Evolutionary conservation across 2,329 filamentous ascomycete species (phyloP).

Genomic region (Lecanoromycetidae sp.): DNA sequence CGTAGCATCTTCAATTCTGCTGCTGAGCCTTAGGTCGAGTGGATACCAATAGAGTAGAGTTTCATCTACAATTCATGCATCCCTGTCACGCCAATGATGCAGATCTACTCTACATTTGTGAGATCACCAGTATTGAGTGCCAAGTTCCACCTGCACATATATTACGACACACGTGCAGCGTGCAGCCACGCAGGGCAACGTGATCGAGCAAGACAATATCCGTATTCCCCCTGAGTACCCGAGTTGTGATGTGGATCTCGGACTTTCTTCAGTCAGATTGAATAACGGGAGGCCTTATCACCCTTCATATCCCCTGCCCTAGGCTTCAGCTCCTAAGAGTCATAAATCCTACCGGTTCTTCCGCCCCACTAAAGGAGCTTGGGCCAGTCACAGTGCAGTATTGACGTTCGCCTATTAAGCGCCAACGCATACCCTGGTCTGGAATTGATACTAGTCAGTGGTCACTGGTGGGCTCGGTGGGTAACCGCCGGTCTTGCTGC

Average conservation of each 20-base stretch:
- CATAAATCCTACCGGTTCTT: constrained; percentile 3
- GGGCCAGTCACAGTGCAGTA: constrained; percentile 1
- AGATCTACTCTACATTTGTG: too few species aligned
- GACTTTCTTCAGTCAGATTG: not conserved
- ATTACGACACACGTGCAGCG: too few species aligned
- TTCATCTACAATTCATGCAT: too few species aligned
- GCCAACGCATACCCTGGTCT: constrained; percentile 9
- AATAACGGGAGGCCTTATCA: not conserved
- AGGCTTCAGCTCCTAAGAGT: constrained; percentile 6
- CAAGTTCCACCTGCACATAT: too few species aligned
- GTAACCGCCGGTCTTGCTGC: constrained; percentile 1
- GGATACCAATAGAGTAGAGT: too few species aligned
- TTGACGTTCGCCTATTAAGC: constrained; percentile 10
- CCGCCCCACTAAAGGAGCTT: not conserved
- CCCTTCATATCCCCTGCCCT: not conserved
- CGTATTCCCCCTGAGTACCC: too few species aligned
- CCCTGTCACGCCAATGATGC: too few species aligned
- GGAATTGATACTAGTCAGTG: constrained; percentile 2
- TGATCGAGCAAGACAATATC: too few species aligned
- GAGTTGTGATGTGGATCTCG: not conserved
- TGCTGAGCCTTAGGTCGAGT: too few species aligned
- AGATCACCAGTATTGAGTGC: too few species aligned
- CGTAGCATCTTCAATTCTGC: too few species aligned
- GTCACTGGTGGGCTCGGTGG: not conserved
- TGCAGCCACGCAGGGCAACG: too few species aligned